Base-by-base conservation (phyloP, 2,329 filamentous ascomycete genomes). In the Stagonosporopsis chrysanthemi region DNA sequence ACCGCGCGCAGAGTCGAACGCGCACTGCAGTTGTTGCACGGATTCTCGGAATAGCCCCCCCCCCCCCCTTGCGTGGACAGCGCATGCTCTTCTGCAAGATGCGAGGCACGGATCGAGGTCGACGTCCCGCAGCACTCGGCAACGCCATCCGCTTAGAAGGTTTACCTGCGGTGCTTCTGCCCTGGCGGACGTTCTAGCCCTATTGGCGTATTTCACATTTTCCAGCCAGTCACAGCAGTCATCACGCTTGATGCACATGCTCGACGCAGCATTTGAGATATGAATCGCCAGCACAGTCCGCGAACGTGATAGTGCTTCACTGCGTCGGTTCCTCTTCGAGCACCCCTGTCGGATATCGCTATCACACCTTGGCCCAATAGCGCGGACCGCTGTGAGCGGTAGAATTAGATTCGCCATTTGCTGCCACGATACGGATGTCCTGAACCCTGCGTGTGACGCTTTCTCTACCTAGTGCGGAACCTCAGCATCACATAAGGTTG, bases 301-400 rank as follows among this genome's bases (percentile, higher is more conserved):
- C 58, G 60, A 62, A 38, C 56, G 67, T 66, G 68, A 74, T 70
- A 60, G 62, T 63, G 64, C 58, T 56, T 58, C 67, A 58, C 62
- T 58, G 66, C 63, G 65, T 67, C 61, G 58, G 50, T 62, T 50
- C 63, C 56, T 57, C 52, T 64, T 67, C 52, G 28, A 63, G 62
- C 14, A 40, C 64, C 69, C 69, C 58, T 60, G 65, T 68, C 56
- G 51, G 52, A 58, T 63, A 50, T 68, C 64, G 63, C 56, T 69
- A 74, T 76, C 74, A 76, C 72, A 71, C 56, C 70, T 74, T 74
- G 71, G 71, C 70, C 69, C 73, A 75, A 76, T 76, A 74, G 73
- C 63, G 66, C 64, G 62, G 62, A 55, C 46, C 50, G 57, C 52
- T 56, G 56, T 68, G 71, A 73, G 74, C 72, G 74, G 72, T 71